Evolutionary conservation across 345 rosid species (phyloP).

Genomic region (Aquilaria malaccensis): DNA sequence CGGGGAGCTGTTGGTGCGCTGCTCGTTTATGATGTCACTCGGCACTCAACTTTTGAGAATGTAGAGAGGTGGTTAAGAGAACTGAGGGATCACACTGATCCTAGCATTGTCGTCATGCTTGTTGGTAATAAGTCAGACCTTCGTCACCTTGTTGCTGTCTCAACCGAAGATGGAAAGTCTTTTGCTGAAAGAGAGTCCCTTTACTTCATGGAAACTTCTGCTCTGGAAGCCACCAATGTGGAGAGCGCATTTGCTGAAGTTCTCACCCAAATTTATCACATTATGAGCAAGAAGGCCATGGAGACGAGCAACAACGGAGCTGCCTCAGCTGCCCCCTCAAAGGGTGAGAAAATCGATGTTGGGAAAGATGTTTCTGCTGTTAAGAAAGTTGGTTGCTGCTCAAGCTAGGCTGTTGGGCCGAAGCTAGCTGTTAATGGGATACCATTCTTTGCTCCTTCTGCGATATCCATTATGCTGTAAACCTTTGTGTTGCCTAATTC

Average conservation of each 20-base stretch:
- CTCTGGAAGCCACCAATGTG: conserved; percentile 42
- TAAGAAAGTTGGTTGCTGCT: conserved; percentile 32
- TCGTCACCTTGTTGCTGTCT: conserved; percentile 46
- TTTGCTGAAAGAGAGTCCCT: conserved; percentile 45
- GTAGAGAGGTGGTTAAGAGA: conserved; percentile 49
- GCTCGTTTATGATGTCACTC: conserved; percentile 45
- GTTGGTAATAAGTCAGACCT: conserved; percentile 50
- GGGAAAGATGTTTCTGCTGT: conserved; percentile 34
- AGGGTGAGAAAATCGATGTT: conserved; percentile 29
- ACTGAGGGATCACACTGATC: conserved; percentile 46
- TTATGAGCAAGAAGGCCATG: conserved; percentile 46
- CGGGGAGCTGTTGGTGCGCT: conserved; percentile 55
- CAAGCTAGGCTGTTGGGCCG: conserved; percentile 5
- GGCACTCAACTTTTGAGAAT: conserved; percentile 44
- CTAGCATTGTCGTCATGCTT: conserved; percentile 49
- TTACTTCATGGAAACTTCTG: conserved; percentile 53
- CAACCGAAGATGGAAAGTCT: conserved; percentile 35
- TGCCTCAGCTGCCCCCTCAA: conserved; percentile 18
- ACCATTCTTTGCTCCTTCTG: conserved; percentile 16
- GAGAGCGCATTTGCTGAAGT: conserved; percentile 46
- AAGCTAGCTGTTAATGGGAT: not conserved
- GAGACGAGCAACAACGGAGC: conserved; percentile 23
- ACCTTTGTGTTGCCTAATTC: too few species aligned
- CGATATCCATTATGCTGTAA: conserved; percentile 8
- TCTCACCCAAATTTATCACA: conserved; percentile 38